Evolutionary conservation across 495 filamentous ascomycete species (phyloP).

Genomic region (Physcia stellaris): DNA sequence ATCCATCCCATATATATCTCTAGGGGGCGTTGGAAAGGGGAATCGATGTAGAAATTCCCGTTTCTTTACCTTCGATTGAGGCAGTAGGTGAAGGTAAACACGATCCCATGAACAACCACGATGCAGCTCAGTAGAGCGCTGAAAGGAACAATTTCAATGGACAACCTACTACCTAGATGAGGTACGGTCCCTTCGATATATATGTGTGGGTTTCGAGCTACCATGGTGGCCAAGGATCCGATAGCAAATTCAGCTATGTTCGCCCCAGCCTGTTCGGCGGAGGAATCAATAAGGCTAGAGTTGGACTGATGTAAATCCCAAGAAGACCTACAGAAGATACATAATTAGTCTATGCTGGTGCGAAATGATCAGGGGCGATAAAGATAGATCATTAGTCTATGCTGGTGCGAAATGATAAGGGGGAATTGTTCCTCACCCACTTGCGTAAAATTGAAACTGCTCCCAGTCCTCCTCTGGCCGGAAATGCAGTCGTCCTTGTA

Average conservation of each 20-base stretch:
- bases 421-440: constrained; percentile 1
- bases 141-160: constrained; percentile 8
- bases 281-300: constrained; percentile 9
- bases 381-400: neutral
- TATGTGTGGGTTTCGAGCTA: constrained; percentile 1
- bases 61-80: too few species aligned
- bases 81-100: constrained; percentile 9
- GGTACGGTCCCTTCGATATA: constrained; percentile 6
- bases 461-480: constrained; percentile 4
- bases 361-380: neutral
- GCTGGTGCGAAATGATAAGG: neutral
- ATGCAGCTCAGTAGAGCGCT: constrained; percentile 7
- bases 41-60: too few species aligned
- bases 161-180: constrained; percentile 7
- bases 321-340: too few species aligned
- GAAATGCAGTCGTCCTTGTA: constrained; percentile 4
- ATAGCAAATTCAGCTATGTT: constrained; percentile 16
- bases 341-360: neutral
- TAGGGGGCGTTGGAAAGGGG: too few species aligned
- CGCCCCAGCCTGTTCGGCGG: constrained; percentile 4
- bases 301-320: constrained; percentile 3
- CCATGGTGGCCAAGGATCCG: constrained; percentile 13
- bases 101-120: constrained; percentile 5
- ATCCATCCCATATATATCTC: too few species aligned
- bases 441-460: constrained; percentile 14